A percentile compares a stretch with the other conserved stretches of the same genome.
These are phyloP conservation scores for Afroboletus lepidellus DNA, from an alignment of 1,284 basidiomycete genomes.

Conservation along the genomic window DNA sequence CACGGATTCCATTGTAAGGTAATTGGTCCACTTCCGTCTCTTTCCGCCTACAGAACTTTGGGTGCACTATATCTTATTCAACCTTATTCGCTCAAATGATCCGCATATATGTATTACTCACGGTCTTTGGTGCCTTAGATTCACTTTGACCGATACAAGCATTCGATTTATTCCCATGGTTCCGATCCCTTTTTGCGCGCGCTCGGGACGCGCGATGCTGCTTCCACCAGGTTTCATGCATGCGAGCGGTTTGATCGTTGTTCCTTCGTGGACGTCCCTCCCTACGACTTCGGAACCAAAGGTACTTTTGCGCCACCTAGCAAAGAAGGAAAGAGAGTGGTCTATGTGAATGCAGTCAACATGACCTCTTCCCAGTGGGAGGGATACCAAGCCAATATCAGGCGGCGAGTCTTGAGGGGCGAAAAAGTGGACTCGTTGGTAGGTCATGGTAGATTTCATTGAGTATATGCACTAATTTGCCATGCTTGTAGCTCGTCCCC, in stretches of 20 bases:
- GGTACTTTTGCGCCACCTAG: slow-evolving; percentile 29
- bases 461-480: background rate
- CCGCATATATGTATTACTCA: slow-evolving; percentile 17
- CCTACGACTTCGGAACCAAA: slow-evolving; percentile 17
- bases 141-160: slow-evolving; percentile 88
- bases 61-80: background rate
- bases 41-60: background rate
- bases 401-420: slow-evolving; percentile 36
- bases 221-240: slow-evolving; percentile 80
- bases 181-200: slow-evolving; percentile 63
- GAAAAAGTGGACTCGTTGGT: slow-evolving; percentile 60
- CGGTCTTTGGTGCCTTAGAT: slow-evolving; percentile 49
- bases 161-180: slow-evolving; percentile 58
- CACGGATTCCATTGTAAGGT: slow-evolving; percentile 63
- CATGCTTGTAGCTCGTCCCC: slow-evolving; percentile 63
- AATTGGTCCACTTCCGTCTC: background rate
- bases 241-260: slow-evolving; percentile 85
- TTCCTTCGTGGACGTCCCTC: slow-evolving; percentile 50
- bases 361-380: slow-evolving; percentile 65
- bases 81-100: background rate
- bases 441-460: slow-evolving; percentile 21
- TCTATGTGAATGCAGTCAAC: slow-evolving; percentile 76
- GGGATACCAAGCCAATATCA: slow-evolving; percentile 52
- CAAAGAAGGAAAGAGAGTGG: slow-evolving; percentile 51
- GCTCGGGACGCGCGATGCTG: slow-evolving; percentile 63